phyloP scores from a whole-genome alignment of 768 basidiomycete genomes.

The Rhodocollybia butyracea region DNA sequence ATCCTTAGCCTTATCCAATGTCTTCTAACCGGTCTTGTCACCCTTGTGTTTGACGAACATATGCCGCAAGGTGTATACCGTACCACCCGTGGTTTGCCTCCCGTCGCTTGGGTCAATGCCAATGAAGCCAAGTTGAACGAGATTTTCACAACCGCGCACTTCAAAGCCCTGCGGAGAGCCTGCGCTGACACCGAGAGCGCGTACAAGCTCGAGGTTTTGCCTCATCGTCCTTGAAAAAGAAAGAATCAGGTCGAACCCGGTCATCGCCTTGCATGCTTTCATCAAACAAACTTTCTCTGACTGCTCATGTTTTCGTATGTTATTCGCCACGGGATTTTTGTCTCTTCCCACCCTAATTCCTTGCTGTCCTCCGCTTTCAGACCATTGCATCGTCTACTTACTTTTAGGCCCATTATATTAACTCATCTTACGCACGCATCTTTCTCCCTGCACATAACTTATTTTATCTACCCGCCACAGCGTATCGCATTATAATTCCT shows the following conservation, averaged over 20 bases:
- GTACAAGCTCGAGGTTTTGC: slow-evolving; percentile 69
- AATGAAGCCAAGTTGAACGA: slow-evolving; percentile 67
- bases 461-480: not conserved
- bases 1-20: slow-evolving; percentile 69
- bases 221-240: slow-evolving; percentile 30
- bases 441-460: slow-evolving; percentile 5
- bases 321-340: not conserved
- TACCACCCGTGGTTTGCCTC: slow-evolving; percentile 75
- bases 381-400: slow-evolving; percentile 20
- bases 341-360: slow-evolving; percentile 2
- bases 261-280: not conserved
- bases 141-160: slow-evolving; percentile 72
- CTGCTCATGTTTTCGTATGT: slow-evolving; percentile 1
- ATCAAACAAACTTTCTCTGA: not conserved
- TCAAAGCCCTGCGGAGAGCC: slow-evolving; percentile 67
- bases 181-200: slow-evolving; percentile 68
- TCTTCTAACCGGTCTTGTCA: slow-evolving; percentile 68
- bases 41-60: slow-evolving; percentile 71
- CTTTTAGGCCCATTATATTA: slow-evolving; percentile 15
- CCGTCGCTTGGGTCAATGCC: slow-evolving; percentile 71
- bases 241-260: not conserved
- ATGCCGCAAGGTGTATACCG: slow-evolving; percentile 67
- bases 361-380: slow-evolving; percentile 37
- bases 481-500: slow-evolving; percentile 3
- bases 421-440: slow-evolving; percentile 3